Evolutionary conservation across 495 filamentous ascomycete genomes (phyloP), one percentile per base, ranked within the genome.

Genomic region (Geoglossum glabrum): DNA sequence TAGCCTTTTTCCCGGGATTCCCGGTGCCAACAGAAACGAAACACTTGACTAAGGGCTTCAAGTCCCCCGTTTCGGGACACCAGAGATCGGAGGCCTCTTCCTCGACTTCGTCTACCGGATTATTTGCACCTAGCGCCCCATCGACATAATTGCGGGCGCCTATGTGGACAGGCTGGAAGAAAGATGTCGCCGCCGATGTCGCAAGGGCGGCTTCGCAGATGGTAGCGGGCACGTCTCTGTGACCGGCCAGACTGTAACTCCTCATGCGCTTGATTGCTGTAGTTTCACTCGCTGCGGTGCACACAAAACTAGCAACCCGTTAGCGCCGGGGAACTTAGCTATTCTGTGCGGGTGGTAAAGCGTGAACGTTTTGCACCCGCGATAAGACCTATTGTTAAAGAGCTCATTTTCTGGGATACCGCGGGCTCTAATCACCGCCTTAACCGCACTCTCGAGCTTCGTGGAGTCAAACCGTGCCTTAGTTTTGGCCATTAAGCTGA

Each of bases 181-280:
- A 73, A 2, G 58, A 54, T 0, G 74, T 69, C 2, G 72, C 74
- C 0, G 73, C 73, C 0, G 72, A 75, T 7, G 74, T 75, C 9
- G 74, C 74, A n/a, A 70, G 62, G 0, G 67, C 72, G 9, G 74
- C 73, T 59, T 76, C 63, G 26, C 65, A 70, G 17, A 74, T 69
- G 1, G 66, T 70, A 0, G 68, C 21, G 11, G 25, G 9, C 3
- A 40, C 17, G 19, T 55, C 60, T 13, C 1, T 52, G 3, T 54
- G 58, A 2, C 56, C 61, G 43, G 34, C 60, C 31, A 30, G 57
- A 57, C 0, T 47, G 57, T 75, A 76, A 55, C 67, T 71, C 59
- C 73, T 62, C 4, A 76, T 61, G 21, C 66, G 64, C 15, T 6
- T 40, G 36, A 40, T 40, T 6, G 8, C 36, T 3, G 36, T 17